phyloP scores from a whole-genome alignment of 129 eudicot genomes.

The Centaurea solstitialis region DNA sequence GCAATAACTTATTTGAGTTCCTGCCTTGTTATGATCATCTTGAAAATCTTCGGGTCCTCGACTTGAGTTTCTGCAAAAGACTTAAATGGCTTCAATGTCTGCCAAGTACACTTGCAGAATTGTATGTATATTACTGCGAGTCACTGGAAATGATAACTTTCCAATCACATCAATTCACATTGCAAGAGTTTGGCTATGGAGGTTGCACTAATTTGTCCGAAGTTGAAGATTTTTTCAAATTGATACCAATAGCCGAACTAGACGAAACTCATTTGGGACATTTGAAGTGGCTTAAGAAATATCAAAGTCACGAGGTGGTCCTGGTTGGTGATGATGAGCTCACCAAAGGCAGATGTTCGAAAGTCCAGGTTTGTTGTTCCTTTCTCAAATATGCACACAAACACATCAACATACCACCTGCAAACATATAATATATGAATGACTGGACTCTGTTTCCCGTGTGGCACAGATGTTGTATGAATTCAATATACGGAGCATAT shows the following conservation, averaged over 20 bases:
- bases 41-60: background rate
- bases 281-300: slow-evolving; percentile 8
- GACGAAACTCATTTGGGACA: slow-evolving; percentile 2
- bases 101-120: background rate
- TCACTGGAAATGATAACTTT: slow-evolving; percentile 10
- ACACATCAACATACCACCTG: too few species aligned
- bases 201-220: background rate
- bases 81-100: slow-evolving; percentile 3
- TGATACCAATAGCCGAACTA: background rate
- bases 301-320: background rate
- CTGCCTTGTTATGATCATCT: slow-evolving; percentile 1
- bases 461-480: slow-evolving; percentile 29
- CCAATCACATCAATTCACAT: slow-evolving; percentile 1
- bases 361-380: too few species aligned
- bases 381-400: too few species aligned
- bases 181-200: slow-evolving; percentile 1
- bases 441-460: background rate
- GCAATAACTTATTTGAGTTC: background rate
- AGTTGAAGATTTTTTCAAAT: slow-evolving; percentile 2
- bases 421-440: background rate
- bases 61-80: background rate
- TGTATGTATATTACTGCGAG: background rate
- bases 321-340: background rate
- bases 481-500: slow-evolving; percentile 31
- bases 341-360: background rate